Evolutionary conservation across 805 yeast genomes (phyloP), one percentile per base, ranked within the genome.

Genomic region (Myxozyma udenii): DNA sequence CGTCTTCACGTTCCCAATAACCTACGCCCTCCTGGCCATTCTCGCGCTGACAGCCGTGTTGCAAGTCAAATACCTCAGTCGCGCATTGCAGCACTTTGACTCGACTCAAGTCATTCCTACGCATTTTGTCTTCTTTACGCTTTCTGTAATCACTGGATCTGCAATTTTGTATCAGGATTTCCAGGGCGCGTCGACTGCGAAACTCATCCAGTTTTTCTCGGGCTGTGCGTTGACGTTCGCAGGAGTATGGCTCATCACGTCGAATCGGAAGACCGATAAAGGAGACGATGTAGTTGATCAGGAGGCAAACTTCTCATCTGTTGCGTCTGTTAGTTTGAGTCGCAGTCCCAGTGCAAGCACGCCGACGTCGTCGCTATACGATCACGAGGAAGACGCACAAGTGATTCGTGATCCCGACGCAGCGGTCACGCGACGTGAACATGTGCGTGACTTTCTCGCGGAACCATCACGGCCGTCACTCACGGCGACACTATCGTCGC

Each of bases 91-190:
- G 35, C 59, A 64, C 12, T 75, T 72, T 46, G 71, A 71, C 16
- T 72, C 77, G 2, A 74, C 78, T 35, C 69, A 72, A 4, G 79
- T 77, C 2, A 73, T 77, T 6, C 80, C 81, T 0, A 68, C 75
- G 35, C 79, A 76, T 58, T 77, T 76, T 64, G 76, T 71, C 3
- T 68, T 74, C 30, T 77, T 77, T 66, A 75, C 78, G 0, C 53
- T 71, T 7, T 68, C 76, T 2, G 77, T 75, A 2, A 65, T 73
- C 24, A 32, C 69, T 4, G 77, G 76, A n/a, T 73, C 78, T 0
- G 69, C 71, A 9, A 58, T 72, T 4, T 66, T 74, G 5, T 75
- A 73, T 55, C 66, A 68, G 25, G 78, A 74, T 48, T 74, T 74
- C 46, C 65, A 67, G 2, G 61, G 66, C 39, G 62, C 62, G 33